Evolutionary conservation across 139 green algal species (phyloP).

Genomic region (Chara braunii): DNA sequence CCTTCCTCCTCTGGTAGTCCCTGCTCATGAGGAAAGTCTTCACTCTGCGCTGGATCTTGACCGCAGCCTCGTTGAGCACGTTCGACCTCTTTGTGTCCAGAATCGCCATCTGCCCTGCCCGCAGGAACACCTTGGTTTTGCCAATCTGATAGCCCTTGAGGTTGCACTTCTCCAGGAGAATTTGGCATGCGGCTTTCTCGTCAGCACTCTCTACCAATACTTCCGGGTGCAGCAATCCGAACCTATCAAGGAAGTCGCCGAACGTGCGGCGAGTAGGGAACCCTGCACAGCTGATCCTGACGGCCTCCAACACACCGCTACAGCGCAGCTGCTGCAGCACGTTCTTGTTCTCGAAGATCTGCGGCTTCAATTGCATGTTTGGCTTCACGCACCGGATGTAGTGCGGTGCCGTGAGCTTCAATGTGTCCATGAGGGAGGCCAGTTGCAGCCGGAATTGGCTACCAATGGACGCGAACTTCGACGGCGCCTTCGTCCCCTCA

Average conservation of each 20-base stretch:
- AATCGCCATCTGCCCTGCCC: conserved; percentile 74
- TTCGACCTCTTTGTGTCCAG: conserved; percentile 48
- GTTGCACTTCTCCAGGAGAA: conserved; percentile 78
- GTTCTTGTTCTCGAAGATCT: conserved; percentile 81
- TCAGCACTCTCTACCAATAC: too few species aligned
- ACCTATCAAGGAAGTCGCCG: conserved; percentile 89
- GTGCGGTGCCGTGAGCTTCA: conserved; percentile 87
- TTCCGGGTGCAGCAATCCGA: conserved; percentile 73
- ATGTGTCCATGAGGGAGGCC: conserved; percentile 79
- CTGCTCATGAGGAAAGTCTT: conserved; percentile 7
- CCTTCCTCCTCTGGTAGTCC: conserved; percentile 10
- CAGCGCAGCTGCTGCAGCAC: conserved; percentile 96
- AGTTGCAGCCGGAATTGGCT: conserved; percentile 94
- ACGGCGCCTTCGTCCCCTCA: conserved; percentile 7
- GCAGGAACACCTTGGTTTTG: conserved; percentile 73
- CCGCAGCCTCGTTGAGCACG: conserved; percentile 66
- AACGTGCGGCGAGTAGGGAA: conserved; percentile 82
- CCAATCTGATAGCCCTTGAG: conserved; percentile 63
- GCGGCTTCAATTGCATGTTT: conserved; percentile 68
- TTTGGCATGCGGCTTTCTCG: conserved; percentile 16
- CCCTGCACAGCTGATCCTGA: conserved; percentile 91
- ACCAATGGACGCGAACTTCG: conserved; percentile 63
- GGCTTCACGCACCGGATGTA: conserved; percentile 99
- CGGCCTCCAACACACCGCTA: conserved; percentile 95
- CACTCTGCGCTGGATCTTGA: conserved; percentile 46